Conservation (phyloP, 1,284 basidiomycete species). For the Irpex sp. region DNA sequence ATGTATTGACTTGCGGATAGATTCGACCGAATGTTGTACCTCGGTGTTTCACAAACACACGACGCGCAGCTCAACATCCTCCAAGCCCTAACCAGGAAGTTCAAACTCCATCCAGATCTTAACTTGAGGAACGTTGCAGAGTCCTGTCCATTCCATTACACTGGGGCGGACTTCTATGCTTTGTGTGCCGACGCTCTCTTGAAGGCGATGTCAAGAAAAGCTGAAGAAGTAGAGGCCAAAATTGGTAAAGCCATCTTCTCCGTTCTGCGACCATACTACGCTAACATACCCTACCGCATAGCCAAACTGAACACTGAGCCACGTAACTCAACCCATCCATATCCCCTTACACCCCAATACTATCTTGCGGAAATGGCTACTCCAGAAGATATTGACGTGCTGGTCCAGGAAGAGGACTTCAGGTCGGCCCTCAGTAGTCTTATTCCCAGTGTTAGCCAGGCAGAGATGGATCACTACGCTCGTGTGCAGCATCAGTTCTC, state of each 20-base stretch:
- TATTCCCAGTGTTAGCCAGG: constrained; percentile 84
- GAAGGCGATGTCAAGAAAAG: constrained; percentile 91
- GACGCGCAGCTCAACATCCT: constrained; percentile 86
- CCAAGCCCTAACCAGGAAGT: constrained; percentile 90
- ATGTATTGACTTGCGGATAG: constrained; percentile 35
- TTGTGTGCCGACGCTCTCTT: constrained; percentile 96
- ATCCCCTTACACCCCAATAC: constrained; percentile 87
- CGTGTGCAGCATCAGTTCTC: constrained; percentile 74
- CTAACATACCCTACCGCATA: constrained; percentile 25
- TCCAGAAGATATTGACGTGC: constrained; percentile 70
- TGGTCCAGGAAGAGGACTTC: constrained; percentile 78
- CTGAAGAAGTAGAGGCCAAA: constrained; percentile 71
- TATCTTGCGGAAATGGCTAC: constrained; percentile 86
- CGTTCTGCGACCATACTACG: too few species aligned
- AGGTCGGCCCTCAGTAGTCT: constrained; percentile 71
- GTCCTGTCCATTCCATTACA: constrained; percentile 89
- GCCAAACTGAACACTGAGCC: constrained; percentile 47
- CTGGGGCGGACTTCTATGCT: constrained; percentile 98
- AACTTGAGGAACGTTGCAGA: constrained; percentile 68
- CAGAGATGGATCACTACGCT: constrained; percentile 88
- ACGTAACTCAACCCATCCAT: constrained; percentile 45
- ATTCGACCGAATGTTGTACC: constrained; percentile 97
- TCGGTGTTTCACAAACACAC: constrained; percentile 90
- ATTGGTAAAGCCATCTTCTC: constrained; percentile 42
- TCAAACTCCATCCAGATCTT: constrained; percentile 74